Conservation (phyloP, 352 stramenopile genomes). For the Pythium dissotocum region DNA sequence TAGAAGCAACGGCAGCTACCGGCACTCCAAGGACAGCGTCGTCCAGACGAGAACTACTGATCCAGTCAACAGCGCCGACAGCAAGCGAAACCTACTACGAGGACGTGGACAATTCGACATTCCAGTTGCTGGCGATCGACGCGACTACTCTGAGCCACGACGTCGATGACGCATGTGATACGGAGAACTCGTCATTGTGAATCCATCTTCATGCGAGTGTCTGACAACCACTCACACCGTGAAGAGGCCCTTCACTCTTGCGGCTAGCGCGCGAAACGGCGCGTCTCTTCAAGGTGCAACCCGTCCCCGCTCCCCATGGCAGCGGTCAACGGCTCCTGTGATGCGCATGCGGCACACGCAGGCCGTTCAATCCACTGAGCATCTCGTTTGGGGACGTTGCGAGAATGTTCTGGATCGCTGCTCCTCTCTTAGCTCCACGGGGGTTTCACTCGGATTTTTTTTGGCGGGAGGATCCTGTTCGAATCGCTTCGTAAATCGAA, state of each 20-base stretch:
- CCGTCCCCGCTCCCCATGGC: constrained; percentile 4
- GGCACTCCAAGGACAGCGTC: background rate
- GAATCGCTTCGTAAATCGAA: background rate
- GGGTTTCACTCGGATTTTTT: background rate
- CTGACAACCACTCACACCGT: background rate
- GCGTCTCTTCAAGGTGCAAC: constrained; percentile 15
- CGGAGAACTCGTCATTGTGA: background rate
- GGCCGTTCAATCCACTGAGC: background rate
- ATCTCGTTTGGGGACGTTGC: background rate
- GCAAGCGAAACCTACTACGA: constrained; percentile 11
- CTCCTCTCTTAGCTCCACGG: background rate
- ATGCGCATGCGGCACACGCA: background rate
- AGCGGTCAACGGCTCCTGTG: constrained; percentile 9
- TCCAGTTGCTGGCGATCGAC: background rate
- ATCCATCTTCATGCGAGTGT: background rate
- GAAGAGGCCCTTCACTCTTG: background rate
- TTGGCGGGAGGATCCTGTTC: background rate
- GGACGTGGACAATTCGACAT: constrained; percentile 19
- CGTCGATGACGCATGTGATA: background rate
- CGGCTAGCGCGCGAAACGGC: background rate
- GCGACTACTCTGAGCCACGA: background rate
- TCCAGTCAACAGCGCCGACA: background rate
- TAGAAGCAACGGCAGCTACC: background rate
- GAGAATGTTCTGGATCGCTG: background rate
- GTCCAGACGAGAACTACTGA: background rate